Evolutionary conservation across 805 yeast species (phyloP), one percentile per base, ranked within the genome.

Genomic region (Scheffersomyces stipitis): DNA sequence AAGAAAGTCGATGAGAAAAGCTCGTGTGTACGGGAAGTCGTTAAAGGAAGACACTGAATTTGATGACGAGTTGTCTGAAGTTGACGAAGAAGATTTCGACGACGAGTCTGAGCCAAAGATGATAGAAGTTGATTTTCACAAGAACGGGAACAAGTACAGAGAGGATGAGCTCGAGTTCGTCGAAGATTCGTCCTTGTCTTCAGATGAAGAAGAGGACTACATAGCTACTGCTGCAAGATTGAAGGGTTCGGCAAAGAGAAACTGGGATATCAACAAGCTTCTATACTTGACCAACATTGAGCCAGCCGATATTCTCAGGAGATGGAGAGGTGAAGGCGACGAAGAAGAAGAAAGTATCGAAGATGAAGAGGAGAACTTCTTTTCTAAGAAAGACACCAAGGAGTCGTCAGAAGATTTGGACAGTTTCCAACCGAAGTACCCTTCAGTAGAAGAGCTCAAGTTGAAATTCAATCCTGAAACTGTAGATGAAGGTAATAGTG

Each of bases 211-310:
- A 6, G 58, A 62, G 5, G 63, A 64, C 23, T 73, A 72, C 65
- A 53, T 62, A 34, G 43, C 51, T 8, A 68, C 84, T 27, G 96
- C 96, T 1, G 56, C 78, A 4, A 80, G 74, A 48, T 66, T 86
- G 40, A 69, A 76, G 43, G 76, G 83, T n/a, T 46, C 75, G 4
- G 40, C 67, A 62, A 54, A 71, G 64, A 50, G 76, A 71, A 62
- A 67, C 40, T 86, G 95, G 90, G 86, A 91, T 58, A 78, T 91
- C 43, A 81, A 83, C 49, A 86, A 85, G 53, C 65, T 91, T 38
- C 66, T 93, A 4, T 91, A 93, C 59, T 73, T 85, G 77, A 80
- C 83, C 39, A 83, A 86, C 48, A 71, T 88, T 28, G 77, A 80
- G 9, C 90, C 97, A 0, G 69, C 64, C 1, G 93, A 84, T 45